phyloP scores from a whole-genome alignment of 352 stramenopile species.

The Globisporangium cylindrosporum region DNA sequence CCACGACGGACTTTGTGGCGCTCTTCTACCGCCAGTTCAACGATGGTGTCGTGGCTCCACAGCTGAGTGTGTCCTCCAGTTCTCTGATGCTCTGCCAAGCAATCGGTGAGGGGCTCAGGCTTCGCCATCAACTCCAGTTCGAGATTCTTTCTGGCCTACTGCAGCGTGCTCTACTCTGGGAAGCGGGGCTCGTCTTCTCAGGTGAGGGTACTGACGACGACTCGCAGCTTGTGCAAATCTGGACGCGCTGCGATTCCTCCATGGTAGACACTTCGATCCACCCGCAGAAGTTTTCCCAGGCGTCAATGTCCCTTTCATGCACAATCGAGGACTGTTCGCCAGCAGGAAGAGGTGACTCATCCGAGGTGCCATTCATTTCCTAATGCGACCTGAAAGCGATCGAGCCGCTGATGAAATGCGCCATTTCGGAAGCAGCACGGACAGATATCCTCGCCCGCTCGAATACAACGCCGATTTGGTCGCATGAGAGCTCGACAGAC shows the following conservation, averaged over 20 bases:
- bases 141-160: conserved; percentile 18
- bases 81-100: background rate
- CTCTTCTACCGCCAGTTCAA: conserved; percentile 12
- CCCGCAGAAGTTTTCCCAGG: background rate
- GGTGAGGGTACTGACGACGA: background rate
- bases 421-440: background rate
- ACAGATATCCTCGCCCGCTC: background rate
- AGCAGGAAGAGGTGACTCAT: background rate
- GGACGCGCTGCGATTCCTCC: conserved; percentile 5
- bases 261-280: conserved; percentile 13
- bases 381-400: background rate
- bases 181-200: conserved; percentile 15
- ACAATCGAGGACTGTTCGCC: background rate
- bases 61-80: background rate
- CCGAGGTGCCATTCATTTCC: background rate
- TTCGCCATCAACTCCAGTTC: conserved; percentile 10
- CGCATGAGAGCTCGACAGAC: conserved; percentile 6
- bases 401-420: background rate
- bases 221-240: background rate
- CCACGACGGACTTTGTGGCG: conserved; percentile 6
- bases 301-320: background rate
- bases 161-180: conserved; percentile 26
- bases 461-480: conserved; percentile 5
- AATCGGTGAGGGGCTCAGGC: background rate
- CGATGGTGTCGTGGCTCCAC: conserved; percentile 2